These are phyloP conservation scores for Grigorovia humatica DNA, from an alignment of 805 yeast genomes.

Conservation along the genomic window DNA sequence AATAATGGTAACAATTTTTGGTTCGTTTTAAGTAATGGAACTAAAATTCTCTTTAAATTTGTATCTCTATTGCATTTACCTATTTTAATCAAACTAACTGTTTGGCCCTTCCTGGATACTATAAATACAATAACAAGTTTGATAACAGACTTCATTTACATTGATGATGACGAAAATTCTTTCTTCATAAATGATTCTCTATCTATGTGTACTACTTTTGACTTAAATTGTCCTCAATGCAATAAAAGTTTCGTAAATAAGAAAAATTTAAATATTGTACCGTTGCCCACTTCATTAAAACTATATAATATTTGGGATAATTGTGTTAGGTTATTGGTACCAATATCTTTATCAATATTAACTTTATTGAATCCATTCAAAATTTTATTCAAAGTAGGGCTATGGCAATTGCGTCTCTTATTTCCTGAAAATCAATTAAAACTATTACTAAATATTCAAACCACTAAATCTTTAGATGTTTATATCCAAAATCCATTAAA, in stretches of 20 bases:
- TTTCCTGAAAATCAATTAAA: constrained; percentile 21
- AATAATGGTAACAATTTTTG: neutral
- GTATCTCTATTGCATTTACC: neutral
- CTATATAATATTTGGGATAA: constrained; percentile 1
- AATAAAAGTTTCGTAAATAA: constrained; percentile 3
- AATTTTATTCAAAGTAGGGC: constrained; percentile 15
- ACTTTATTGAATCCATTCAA: constrained; percentile 11
- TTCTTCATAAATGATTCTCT: neutral
- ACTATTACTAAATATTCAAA: constrained; percentile 15
- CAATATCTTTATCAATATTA: constrained; percentile 1
- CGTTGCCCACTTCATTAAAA: neutral
- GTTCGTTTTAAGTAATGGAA: neutral
- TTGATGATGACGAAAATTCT: neutral
- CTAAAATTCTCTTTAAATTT: neutral
- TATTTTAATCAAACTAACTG: neutral
- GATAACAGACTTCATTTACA: neutral
- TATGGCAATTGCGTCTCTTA: constrained; percentile 20
- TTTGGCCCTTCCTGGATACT: neutral
- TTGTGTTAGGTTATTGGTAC: constrained; percentile 2
- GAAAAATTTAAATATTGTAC: constrained; percentile 1
- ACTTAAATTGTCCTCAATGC: constrained; percentile 10
- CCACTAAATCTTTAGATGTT: constrained; percentile 23
- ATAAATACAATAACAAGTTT: neutral
- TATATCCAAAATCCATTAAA: constrained; percentile 18
- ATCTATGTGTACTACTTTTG: neutral